Conservation (phyloP, 2,329 filamentous ascomycete genomes). For the Neonectria ditissima region DNA sequence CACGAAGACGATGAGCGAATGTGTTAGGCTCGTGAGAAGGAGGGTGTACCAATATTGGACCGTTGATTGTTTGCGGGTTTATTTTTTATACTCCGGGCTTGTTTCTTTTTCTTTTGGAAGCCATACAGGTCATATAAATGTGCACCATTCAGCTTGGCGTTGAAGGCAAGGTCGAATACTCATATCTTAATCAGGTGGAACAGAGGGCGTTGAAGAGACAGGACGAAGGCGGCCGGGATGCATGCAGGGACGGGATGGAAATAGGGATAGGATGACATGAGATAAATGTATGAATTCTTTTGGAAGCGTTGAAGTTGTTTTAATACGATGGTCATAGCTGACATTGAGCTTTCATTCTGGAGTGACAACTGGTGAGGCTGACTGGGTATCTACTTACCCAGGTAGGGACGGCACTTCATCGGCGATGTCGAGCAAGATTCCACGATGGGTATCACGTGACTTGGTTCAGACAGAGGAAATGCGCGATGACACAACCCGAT, state of each 20-base stretch:
- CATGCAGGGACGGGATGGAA: too few species aligned
- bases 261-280: slow-evolving; percentile 33
- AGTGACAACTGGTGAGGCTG: not conserved
- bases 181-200: slow-evolving; percentile 35
- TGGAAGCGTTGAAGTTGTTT: slow-evolving; percentile 10
- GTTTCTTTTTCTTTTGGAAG: slow-evolving; percentile 27
- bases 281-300: slow-evolving; percentile 40
- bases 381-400: too few species aligned
- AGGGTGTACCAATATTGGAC: slow-evolving; percentile 30
- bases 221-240: slow-evolving; percentile 17
- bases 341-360: not conserved
- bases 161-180: slow-evolving; percentile 36
- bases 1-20: slow-evolving; percentile 48
- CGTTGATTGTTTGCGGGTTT: slow-evolving; percentile 25
- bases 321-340: not conserved
- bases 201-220: slow-evolving; percentile 38
- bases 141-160: slow-evolving; percentile 44
- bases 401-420: not conserved
- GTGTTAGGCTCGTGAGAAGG: slow-evolving; percentile 3
- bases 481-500: slow-evolving; percentile 36
- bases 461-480: slow-evolving; percentile 14
- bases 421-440: not conserved
- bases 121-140: slow-evolving; percentile 37
- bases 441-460: slow-evolving; percentile 30
- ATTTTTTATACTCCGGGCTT: not conserved